Conservation (phyloP, 176 grass and related monocot species). For the Carex parvula region DNA sequence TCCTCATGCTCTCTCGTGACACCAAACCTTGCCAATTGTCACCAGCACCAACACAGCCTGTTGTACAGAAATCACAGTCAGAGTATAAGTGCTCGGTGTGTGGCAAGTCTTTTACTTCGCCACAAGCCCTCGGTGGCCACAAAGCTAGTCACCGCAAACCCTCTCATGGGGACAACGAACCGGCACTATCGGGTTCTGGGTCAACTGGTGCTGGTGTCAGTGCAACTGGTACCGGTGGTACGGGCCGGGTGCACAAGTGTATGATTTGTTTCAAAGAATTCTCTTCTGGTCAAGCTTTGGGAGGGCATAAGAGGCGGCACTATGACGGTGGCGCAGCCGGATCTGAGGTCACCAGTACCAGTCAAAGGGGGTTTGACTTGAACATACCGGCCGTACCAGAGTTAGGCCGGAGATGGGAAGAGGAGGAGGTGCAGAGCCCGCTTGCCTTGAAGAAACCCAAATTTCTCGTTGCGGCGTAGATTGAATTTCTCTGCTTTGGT, state of each 20-base stretch:
- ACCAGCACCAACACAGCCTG: constrained; percentile 1
- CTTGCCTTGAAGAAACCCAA: constrained; percentile 93
- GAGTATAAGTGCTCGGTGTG: constrained; percentile 86
- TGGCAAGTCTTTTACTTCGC: constrained; percentile 81
- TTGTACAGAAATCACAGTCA: background rate
- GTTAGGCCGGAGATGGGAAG: constrained; percentile 50
- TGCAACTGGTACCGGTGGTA: constrained; percentile 29
- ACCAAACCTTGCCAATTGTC: background rate
- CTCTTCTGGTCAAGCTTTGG: constrained; percentile 80
- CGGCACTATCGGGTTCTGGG: constrained; percentile 37
- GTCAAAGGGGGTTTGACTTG: constrained; percentile 67
- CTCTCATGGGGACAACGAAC: constrained; percentile 34
- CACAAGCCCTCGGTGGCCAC: constrained; percentile 93
- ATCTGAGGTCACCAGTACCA: constrained; percentile 39
- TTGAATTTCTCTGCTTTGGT: background rate
- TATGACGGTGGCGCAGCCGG: constrained; percentile 58
- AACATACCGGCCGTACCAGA: constrained; percentile 82
- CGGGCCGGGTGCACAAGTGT: constrained; percentile 64
- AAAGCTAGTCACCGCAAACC: constrained; percentile 86
- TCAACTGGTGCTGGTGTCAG: constrained; percentile 33
- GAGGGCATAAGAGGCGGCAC: constrained; percentile 96
- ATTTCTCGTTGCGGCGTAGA: constrained; percentile 55
- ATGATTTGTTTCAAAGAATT: constrained; percentile 87
- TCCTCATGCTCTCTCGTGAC: constrained; percentile 83
- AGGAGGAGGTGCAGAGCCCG: constrained; percentile 96